Base-by-base conservation (phyloP, 2,329 filamentous ascomycete species). In the Pseudohalonectria lignicola region DNA sequence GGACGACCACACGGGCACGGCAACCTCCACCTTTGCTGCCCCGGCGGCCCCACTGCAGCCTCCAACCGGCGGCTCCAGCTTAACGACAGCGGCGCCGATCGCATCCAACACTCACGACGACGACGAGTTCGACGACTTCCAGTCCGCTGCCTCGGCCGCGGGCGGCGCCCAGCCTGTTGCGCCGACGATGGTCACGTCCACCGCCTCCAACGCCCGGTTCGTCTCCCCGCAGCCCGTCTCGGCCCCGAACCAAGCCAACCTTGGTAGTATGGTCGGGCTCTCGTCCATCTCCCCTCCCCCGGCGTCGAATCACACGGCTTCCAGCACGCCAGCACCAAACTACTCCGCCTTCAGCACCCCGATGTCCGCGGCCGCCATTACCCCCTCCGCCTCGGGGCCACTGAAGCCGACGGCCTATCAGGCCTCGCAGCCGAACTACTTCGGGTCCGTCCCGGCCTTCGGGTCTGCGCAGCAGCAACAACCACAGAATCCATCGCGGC, bases 101-200 rank as follows among this genome's bases (percentile, higher is more conserved):
- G 64, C 74, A 12, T 57, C 71, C 8, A 52, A 64, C 5, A 53
- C 67, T 44, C 88, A 95, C 46, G 81, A 85, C 44, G 90, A 95
- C 46, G 88, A 94, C 48, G 92, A 95, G 45, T 96, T 96, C 53
- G 92, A 96, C 54, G 92, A 98, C 54, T 96, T 96, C 69, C 86
- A 94, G 59, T 94, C 87, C 16, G 90, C 90, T 12, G 66, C 82
- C 3, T 75, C 81, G 4, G 64, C 76, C 19, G 48, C 56, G 49
- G 46, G 55, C 45, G 46, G 64, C 46, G 48, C 64, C 53, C 51
- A 60, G 63, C 50, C 70, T 52, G 40, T 74, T 49, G 48, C 69
- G 50, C 47, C 66, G 13, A 61, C 69, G 2, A 56, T 71, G 44
- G 60, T 66, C 39, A 69, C 70, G 13, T 64, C 67, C 5, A 71